Conservation (phyloP, 495 filamentous ascomycete genomes). For the Neurospora africana region DNA sequence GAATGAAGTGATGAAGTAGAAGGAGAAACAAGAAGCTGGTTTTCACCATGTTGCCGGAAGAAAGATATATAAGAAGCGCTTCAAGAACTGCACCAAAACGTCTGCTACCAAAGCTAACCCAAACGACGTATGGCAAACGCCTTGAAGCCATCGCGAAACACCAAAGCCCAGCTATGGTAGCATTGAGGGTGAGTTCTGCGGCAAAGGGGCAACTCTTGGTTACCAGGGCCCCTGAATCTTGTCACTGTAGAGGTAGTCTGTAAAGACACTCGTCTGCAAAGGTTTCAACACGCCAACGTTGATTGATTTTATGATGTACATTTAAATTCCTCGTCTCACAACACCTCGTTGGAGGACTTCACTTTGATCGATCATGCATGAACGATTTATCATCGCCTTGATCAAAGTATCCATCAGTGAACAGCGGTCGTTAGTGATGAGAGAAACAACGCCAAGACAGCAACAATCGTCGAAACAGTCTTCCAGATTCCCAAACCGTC, state of each 20-base stretch:
- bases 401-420: not conserved
- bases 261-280: not conserved
- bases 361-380: not conserved
- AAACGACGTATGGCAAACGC: not conserved
- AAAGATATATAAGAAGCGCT: not conserved
- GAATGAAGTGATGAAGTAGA: not conserved
- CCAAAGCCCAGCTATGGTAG: not conserved
- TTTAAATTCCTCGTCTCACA: not conserved
- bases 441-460: not conserved
- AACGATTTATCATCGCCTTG: not conserved
- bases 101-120: not conserved
- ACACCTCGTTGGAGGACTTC: not conserved
- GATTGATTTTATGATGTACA: not conserved
- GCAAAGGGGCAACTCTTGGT: not conserved
- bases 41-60: not conserved
- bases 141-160: not conserved
- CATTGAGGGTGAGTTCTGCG: not conserved
- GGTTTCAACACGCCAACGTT: not conserved
- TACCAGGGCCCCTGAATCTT: not conserved
- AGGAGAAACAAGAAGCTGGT: not conserved
- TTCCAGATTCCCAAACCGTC: not conserved
- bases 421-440: not conserved
- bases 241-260: not conserved
- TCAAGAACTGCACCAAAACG: not conserved
- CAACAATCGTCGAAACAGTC: not conserved